Evolutionary conservation across 1,139 yeast species (phyloP), one percentile per base, ranked within the genome.

Genomic region (Sugiyamaella castrensis): DNA sequence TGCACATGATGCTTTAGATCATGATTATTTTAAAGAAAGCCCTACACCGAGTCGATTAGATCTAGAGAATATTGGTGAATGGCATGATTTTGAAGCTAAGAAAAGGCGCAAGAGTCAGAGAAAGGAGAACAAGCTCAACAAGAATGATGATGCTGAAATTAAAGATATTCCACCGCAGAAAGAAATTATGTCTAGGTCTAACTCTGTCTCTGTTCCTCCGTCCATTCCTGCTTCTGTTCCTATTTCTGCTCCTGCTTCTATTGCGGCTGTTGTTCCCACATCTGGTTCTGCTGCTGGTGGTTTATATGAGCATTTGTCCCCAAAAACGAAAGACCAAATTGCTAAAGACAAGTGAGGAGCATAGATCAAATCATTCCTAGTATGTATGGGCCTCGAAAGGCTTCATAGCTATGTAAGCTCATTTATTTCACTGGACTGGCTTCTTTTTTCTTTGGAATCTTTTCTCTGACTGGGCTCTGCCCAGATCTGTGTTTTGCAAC

Each of bases 31-130:
- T 62, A 66, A 69, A 5, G 85, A 83, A 51, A 81, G 76, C 2
- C 97, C 97, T 0, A 55, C 53, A 38, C 82, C 86, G 0, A 77
- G 76, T 53, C 71, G 76, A 5, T 67, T 82, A 44, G 70, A 70
- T 11, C 75, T 82, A 51, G 71, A 75, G 43, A 79, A 76, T 12
- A 71, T 83, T 37, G 89, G 89, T 2, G 98, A 94, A 66, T 91
- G 98, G 95, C 98, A 92, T 64, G 98, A 92, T 64, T 91, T 85
- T 66, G 98, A 92, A 64, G 95, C 96, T 4, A 89, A 92, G 67
- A 84, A 82, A 69, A 80, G 87, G 60, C 74, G 94, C 61, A 75
- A 87, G 57, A 82, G 76, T 60, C 64, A 73, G 82, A 51, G 77
- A 69, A 58, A 73, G 68, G 53, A 46, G 54, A 59, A 30, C 26